Evolutionary conservation across 2,329 filamentous ascomycete species (phyloP), one percentile per base, ranked within the genome.

Genomic region (Ascocoryne sarcoides): DNA sequence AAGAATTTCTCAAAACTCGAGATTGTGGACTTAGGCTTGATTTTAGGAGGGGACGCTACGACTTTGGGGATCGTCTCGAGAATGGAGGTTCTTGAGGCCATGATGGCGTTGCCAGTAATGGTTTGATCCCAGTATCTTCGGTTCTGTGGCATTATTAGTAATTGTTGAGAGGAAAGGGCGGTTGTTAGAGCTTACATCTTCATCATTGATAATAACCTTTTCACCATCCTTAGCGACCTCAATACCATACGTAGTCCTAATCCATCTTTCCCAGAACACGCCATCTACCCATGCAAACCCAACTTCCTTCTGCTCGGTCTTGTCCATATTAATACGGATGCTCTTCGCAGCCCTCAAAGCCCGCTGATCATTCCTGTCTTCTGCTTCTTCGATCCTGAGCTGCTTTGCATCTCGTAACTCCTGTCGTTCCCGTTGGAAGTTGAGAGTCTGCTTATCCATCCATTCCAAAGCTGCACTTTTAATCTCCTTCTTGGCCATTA

Each of bases 201-300:
- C 86, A 55, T 98, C 92, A 52, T 95, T 95, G 65, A 98, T 92
- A 44, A 98, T 83, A 40, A 98, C 85, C 47, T 86, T 79, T 62
- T 96, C 92, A 35, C 90, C 89, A 47, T 92, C 80, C 57, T 75
- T 80, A 46, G 69, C 71, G 21, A 92, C 80, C 53, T 93, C 84
- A 51, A 96, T 83, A 40, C 90, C 90, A 58, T 94, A 98, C 0
- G 90, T 95, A n/a, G 82, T 89, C 51, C 83, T 76, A 49, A 98
- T 78, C 92, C 92, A 98, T 47, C 90, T 77, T 63, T 96, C 89
- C 92, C 92, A 98, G 63, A 96, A 96, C 5, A 86, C 76, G 37
- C 89, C 88, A 60, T 98, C 92, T 10, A 96, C 87, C 92, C 92
- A 98, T 10, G 92, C 92, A 63, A 98, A 98, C 7, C 79, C 77